Percentiles rank a stretch among this genome's conserved stretches.
Conservation (phyloP, 139 green algal species). For the Chlorella sp. region DNA sequence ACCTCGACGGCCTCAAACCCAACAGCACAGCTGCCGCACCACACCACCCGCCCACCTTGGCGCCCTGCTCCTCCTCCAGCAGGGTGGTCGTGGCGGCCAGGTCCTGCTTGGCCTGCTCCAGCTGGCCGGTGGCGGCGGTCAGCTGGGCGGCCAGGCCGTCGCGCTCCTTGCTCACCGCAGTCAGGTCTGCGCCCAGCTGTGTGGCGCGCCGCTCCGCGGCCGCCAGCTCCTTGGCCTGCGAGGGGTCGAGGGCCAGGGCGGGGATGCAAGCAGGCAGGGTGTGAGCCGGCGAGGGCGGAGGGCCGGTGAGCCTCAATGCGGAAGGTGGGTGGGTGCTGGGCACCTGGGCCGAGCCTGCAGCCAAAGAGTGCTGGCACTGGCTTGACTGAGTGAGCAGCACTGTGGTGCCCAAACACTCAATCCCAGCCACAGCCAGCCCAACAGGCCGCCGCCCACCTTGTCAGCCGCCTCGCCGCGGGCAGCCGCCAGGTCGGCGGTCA, state of each 20-base stretch:
- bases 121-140: background rate
- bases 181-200: background rate
- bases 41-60: constrained; percentile 11
- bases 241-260: background rate
- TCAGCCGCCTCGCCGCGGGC: background rate
- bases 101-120: background rate
- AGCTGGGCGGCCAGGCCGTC: background rate
- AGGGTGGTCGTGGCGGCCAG: background rate
- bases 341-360: too few species aligned
- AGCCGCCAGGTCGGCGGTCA: background rate
- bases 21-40: background rate
- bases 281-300: background rate
- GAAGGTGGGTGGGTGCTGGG: background rate
- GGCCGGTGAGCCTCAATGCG: background rate
- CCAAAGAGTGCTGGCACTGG: too few species aligned
- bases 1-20: too few species aligned
- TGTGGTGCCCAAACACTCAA: too few species aligned
- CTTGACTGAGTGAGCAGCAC: too few species aligned
- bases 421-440: background rate
- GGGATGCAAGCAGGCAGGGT: too few species aligned
- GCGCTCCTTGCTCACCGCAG: background rate
- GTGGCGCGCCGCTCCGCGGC: background rate
- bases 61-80: background rate
- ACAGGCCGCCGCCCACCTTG: background rate
- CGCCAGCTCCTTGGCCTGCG: background rate